Evolutionary conservation across 768 basidiomycete species (phyloP), one percentile per base, ranked within the genome.

Genomic region (Boletus reticulatus): DNA sequence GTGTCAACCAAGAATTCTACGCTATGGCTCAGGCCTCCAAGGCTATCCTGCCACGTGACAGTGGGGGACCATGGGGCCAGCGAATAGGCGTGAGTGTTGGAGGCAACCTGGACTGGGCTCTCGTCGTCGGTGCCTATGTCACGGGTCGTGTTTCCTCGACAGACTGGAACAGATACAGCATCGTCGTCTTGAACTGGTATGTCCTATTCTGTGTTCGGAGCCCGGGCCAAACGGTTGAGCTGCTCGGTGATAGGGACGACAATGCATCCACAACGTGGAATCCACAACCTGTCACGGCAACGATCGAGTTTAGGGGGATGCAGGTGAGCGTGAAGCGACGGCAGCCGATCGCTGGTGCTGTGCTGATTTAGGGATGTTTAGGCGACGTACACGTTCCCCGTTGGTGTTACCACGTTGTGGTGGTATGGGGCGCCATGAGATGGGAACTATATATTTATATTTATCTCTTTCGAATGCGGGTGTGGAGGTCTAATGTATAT

Each of bases 371-470:
- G 20, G 46, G 31, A 36, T 5, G 10, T 14, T 34, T 49, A 81
- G 83, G 89, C 87, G 4, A 80, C 75, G 2, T 87, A 88, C 67
- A 88, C 85, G 4, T 92, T 92, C 75, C 88, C 88, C 2, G 87
- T 89, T 14, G 89, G 89, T 27, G 83, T 90, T 27, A 80, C 79
- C 46, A 81, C 80, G 44, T 65, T 81, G 44, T 78, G 76, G 79
- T 81, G 79, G 80, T 81, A 78, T 60, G 77, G 70, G 22, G 1
- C 16, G 13, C 48, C 58, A 27, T 59, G 52, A 66, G 42, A 52
- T 14, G 3, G 32, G 52, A 14, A 24, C 19, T 20, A 47, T 41
- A 19, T 44, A 13, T 29, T 32, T 36, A 39, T 49, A 34, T 34
- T 47, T 61, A 29, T 41, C 17, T n/a, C 27, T 41, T 32, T 14